Evolutionary conservation across 2,329 filamentous ascomycete species (phyloP), one percentile per base, ranked within the genome.

Genomic region (Neonectria faginata): DNA sequence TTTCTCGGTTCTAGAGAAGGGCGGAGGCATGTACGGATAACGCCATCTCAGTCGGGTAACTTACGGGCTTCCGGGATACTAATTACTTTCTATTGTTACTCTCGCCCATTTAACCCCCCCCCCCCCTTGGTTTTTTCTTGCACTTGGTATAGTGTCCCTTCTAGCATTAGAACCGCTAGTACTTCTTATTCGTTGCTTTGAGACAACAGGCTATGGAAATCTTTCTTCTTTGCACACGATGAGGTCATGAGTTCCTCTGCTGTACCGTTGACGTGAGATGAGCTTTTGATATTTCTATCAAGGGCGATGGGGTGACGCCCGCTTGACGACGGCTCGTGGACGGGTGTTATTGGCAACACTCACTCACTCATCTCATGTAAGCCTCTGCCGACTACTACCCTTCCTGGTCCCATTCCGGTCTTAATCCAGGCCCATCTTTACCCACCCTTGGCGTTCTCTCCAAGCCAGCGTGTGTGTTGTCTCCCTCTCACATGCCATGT

Each of bases 1-100:
- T 20, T 39, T 61, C 42, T 50, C 59, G 22, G 29, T 66, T 58
- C 33, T 60, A 51, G 47, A 57, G 16, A 27, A 22, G 27, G 16
- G 29, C 29, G 25, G 16, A 16, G 47, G 27, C 45, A 50, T 50
- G 25, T 31, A 31, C 11, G 27, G 18, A 50, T 50, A 50, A 50
- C 25, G 25, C 47, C 47, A 31, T 50, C 25, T 48, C 8, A 29
- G 29, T 6, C 25, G 27, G 45, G 45, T 29, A 29, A 29, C 45
- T 48, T 48, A 29, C 25, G 47, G 47, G 44, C 11, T 47, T 16
- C 16, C 25, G 11, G 12, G 44, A 50, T 31, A 50, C 14, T 39
- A 39, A 39, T 39, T n/a, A 39, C 36, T 39, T 39, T 39, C 36
- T 39, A 39, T 39, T 39, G 36, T 7, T 39, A 36, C 14, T n/a